These are phyloP conservation scores for Talaromyces liani DNA, from an alignment of 495 filamentous ascomycete species.

Conservation along the genomic window DNA sequence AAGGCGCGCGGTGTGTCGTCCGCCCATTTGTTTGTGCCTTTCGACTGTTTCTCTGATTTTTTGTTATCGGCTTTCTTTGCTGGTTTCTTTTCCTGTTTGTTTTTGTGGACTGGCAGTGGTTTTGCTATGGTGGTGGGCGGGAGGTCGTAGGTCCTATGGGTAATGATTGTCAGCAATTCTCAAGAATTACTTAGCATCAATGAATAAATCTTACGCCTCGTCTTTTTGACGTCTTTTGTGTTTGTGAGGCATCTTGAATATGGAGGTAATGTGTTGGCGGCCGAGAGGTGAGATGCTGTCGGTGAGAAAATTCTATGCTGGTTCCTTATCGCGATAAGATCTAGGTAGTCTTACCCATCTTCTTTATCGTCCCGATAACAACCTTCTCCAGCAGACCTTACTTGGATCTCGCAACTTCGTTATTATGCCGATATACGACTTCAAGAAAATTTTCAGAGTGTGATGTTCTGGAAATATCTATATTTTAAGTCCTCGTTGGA, in stretches of 20 bases:
- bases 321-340: constrained; percentile 8
- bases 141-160: constrained; percentile 67
- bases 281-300: neutral
- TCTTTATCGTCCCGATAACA: neutral
- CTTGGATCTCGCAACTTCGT: neutral
- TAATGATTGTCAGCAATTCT: too few relatives aligned
- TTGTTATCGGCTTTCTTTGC: constrained; percentile 19
- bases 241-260: constrained; percentile 71
- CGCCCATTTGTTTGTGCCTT: constrained; percentile 35
- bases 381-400: neutral
- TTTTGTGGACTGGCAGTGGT: constrained; percentile 52
- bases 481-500: too few relatives aligned
- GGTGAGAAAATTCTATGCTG: neutral
- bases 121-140: constrained; percentile 64
- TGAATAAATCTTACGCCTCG: constrained; percentile 22
- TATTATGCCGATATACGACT: neutral
- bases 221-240: constrained; percentile 58
- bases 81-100: constrained; percentile 15
- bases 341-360: neutral
- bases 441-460: too few relatives aligned
- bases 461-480: too few relatives aligned
- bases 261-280: constrained; percentile 7
- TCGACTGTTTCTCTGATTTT: constrained; percentile 18
- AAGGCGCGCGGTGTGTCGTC: constrained; percentile 88
- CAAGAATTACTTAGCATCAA: too few relatives aligned